These are phyloP conservation scores for Mycogone perniciosa DNA, from an alignment of 2,329 filamentous ascomycete species.

Conservation along the genomic window DNA sequence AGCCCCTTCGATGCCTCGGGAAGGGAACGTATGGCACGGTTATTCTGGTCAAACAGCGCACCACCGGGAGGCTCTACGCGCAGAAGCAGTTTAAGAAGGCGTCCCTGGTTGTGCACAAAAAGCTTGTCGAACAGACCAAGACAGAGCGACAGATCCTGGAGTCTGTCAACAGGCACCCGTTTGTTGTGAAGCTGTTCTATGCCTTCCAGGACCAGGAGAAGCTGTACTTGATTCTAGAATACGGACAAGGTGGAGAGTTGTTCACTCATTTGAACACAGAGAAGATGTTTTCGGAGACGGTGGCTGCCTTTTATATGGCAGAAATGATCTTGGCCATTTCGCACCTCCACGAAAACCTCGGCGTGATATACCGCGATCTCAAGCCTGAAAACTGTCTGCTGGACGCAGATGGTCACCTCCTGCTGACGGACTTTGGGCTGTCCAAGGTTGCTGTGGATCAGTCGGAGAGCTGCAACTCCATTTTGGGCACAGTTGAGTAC, in stretches of 20 bases:
- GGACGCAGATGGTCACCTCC: slow-evolving; percentile 82
- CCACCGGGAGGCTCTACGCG: slow-evolving; percentile 83
- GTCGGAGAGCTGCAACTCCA: slow-evolving; percentile 68
- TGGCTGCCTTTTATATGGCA: slow-evolving; percentile 95
- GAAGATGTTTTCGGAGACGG: slow-evolving; percentile 88
- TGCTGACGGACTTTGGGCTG: slow-evolving; percentile 93
- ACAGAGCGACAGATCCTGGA: slow-evolving; percentile 93
- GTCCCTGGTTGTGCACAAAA: slow-evolving; percentile 89
- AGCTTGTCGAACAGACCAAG: slow-evolving; percentile 93
- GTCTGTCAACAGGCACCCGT: slow-evolving; percentile 92
- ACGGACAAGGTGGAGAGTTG: slow-evolving; percentile 92
- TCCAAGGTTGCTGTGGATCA: slow-evolving; percentile 82
- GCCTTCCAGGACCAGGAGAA: slow-evolving; percentile 98
- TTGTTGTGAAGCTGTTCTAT: slow-evolving; percentile 97
- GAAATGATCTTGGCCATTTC: slow-evolving; percentile 93
- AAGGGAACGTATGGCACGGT: slow-evolving; percentile 97
- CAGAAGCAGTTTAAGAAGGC: slow-evolving; percentile 99
- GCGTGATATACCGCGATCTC: slow-evolving; percentile 92
- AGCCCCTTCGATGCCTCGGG: slow-evolving; percentile 82
- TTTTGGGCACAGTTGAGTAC: slow-evolving; percentile 94
- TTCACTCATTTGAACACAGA: slow-evolving; percentile 93
- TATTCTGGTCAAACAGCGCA: slow-evolving; percentile 80
- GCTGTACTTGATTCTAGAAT: slow-evolving; percentile 94
- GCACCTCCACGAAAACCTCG: slow-evolving; percentile 84
- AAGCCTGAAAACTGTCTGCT: slow-evolving; percentile 97